Base-by-base conservation (phyloP, 441 rosid species). In the Corymbia citriodora region DNA sequence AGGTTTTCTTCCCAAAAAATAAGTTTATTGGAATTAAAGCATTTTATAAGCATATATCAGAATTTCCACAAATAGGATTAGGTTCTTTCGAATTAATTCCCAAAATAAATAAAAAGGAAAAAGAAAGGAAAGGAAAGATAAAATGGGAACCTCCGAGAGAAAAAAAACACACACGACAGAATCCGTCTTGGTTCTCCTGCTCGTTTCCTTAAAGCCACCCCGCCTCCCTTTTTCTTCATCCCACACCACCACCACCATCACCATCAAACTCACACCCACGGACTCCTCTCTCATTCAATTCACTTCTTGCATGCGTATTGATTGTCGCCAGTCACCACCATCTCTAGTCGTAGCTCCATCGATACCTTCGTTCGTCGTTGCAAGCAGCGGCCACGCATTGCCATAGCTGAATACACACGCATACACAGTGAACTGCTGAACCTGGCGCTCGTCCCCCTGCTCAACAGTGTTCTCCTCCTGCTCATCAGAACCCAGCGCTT, bases 101-200 rank as follows among this genome's bases (percentile, higher is more conserved):
- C 25, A 25, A 18, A 57, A 57, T 3, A 4, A 57, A 57, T 21
- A 23, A 9, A 23, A 4, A 21, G 1, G 7, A 17, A 59, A 59
- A 10, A 4, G 4, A 57, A 23, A 1, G 1, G 8, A 55, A 55
- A 9, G 0, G 2, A 19, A 55, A 55, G 1, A 8, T 19, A 19
- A 55, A 55, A 55, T 55, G 63, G 3, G 6, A n/a, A n/a, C 36
- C 33, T 29, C 31, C 1, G 0, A 63, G 17, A 29, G 12, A n/a
- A 29, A 29, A 65, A n/a, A 29, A 65, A n/a, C 18, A 63, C 36
- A n/a, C 72, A 1, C 72, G 36, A 9, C 72, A 7, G 10, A 65
- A n/a, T 65, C 5, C 72, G 7, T 65, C 72, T 14, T 65, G 36
- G 19, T n/a, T 65, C 36, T 65, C 72, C 72, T n/a, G 36, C 36